Evolutionary conservation across 805 yeast species (phyloP), one percentile per base, ranked within the genome.

Genomic region (Candida arabinofermentans): DNA sequence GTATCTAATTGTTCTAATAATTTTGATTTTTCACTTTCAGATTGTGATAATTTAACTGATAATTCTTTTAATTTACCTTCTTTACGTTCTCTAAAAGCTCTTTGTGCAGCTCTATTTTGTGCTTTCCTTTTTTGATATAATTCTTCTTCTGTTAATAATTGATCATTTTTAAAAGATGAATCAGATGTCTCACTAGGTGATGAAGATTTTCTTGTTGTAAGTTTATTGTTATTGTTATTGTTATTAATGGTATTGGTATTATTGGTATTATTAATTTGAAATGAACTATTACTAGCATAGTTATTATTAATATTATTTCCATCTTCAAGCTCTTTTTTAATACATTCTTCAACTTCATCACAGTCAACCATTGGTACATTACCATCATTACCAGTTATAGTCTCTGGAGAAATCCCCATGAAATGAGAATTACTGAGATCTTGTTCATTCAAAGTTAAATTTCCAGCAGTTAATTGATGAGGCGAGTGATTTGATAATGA

Each of bases 101-200:
- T 70, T 64, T 87, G 96, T 1, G 95, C 95, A 9, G 90, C 90
- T 54, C 95, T 69, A 57, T 86, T 86, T 58, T 83, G 93, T 2
- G 87, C 88, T 56, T 80, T 84, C 39, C 86, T 73, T 58, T 77
- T 79, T 48, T 72, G 66, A 16, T 71, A 71, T 5, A 76, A 52
- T 45, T 79, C 75, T 31, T 65, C 64, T 39, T 69, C 61, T 3
- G 55, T 34, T 9, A 43, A 22, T 4, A 36, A 14, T 24, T 38
- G 48, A 10, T 40, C 37, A 18, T 42, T 36, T 21, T 42, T 34
- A 5, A 26, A 24, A 2, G 44, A 41, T 13, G 43, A 27, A 21
- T 42, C 47, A n/a, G 44, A 41, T 6, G 37, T 32, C 13, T 40
- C 42, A n/a, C 34, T 39, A n/a, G 36, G 22, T 24, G 36, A 24